phyloP scores from a whole-genome alignment of 306 rosid species.

The Trifolium pratense region DNA sequence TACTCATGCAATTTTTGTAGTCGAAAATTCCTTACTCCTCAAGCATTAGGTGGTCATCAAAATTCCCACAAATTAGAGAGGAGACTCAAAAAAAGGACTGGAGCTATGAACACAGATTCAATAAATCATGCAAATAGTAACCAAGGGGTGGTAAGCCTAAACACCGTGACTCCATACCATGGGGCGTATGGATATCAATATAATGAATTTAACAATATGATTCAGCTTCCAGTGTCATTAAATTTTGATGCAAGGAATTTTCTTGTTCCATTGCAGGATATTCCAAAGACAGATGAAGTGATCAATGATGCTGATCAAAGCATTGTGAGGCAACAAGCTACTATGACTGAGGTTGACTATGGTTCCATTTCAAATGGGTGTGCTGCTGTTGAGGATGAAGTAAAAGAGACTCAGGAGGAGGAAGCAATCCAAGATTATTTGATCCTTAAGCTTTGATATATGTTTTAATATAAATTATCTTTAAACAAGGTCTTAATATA shows the following conservation, averaged over 20 bases:
- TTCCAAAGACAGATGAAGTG: not conserved
- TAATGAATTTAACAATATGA: not conserved
- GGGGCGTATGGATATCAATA: not conserved
- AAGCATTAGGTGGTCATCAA: constrained; percentile 34
- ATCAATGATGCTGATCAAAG: not conserved
- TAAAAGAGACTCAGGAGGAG: not conserved
- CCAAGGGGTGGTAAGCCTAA: not conserved
- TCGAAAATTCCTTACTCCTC: not conserved
- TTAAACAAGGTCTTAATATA: not conserved
- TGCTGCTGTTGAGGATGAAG: not conserved
- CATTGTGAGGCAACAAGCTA: not conserved
- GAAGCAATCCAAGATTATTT: not conserved
- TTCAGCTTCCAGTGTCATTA: not conserved
- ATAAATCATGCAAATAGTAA: not conserved
- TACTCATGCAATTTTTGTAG: constrained; percentile 6
- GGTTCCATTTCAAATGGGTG: not conserved
- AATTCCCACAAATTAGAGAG: constrained; percentile 15
- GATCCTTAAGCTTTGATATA: not conserved
- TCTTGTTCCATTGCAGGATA: not conserved
- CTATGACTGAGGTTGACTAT: not conserved
- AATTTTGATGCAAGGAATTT: not conserved
- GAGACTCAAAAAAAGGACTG: not conserved
- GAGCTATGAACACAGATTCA: not conserved
- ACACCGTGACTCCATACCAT: not conserved
- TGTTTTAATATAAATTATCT: not conserved